These are phyloP conservation scores for Eutrema japonicum DNA, from an alignment of 345 rosid genomes.

Conservation along the genomic window DNA sequence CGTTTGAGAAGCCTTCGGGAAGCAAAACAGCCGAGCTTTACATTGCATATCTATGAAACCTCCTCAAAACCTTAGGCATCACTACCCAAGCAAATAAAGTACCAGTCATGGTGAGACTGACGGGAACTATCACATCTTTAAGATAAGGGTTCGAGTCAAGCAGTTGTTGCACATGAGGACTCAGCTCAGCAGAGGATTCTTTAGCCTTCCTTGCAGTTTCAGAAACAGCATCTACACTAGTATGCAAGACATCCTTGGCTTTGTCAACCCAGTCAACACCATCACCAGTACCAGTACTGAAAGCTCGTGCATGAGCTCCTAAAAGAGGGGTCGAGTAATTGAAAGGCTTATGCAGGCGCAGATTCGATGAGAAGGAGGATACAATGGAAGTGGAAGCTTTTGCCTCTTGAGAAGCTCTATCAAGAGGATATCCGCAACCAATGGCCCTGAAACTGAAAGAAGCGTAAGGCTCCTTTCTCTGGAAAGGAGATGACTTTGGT, in stretches of 20 bases:
- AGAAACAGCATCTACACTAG: slow-evolving; percentile 50
- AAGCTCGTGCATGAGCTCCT: slow-evolving; percentile 49
- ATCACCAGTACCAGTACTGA: slow-evolving; percentile 52
- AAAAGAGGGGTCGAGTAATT: slow-evolving; percentile 44
- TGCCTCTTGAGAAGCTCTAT: background rate
- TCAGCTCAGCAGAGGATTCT: slow-evolving; percentile 60
- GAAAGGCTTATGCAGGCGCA: slow-evolving; percentile 39
- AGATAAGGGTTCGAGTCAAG: slow-evolving; percentile 73
- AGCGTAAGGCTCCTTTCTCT: slow-evolving; percentile 21
- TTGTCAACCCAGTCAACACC: slow-evolving; percentile 63
- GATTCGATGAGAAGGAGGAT: slow-evolving; percentile 24
- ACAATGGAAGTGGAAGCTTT: slow-evolving; percentile 33
- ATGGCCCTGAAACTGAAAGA: slow-evolving; percentile 32
- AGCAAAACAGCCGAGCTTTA: slow-evolving; percentile 61
- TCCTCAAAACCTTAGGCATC: slow-evolving; percentile 80
- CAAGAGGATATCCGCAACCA: slow-evolving; percentile 17
- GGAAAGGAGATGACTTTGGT: slow-evolving; percentile 32
- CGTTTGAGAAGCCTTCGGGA: slow-evolving; percentile 45
- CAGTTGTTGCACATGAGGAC: slow-evolving; percentile 60
- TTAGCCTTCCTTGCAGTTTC: slow-evolving; percentile 62
- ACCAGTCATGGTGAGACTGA: slow-evolving; percentile 57
- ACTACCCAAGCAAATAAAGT: slow-evolving; percentile 84
- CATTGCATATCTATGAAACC: slow-evolving; percentile 63
- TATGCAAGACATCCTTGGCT: slow-evolving; percentile 61
- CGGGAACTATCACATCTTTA: slow-evolving; percentile 63